Base-by-base conservation (phyloP, 2,329 filamentous ascomycete genomes). In the Pseudopyricularia cyperi region DNA sequence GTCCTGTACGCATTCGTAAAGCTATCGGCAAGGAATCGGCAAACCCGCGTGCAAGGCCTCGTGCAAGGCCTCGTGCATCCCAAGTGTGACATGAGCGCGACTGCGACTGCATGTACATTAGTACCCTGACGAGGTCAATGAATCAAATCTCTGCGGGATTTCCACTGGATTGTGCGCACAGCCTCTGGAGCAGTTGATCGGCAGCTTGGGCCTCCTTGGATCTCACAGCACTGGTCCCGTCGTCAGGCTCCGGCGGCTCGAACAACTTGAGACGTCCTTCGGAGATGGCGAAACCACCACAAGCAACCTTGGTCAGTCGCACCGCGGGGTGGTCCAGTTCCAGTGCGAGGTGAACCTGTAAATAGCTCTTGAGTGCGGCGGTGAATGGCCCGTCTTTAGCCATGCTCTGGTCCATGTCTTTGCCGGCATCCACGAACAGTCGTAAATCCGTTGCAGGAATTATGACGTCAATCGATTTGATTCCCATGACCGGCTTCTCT, bases 251-350 rank as follows among this genome's bases (percentile, higher is more conserved):
- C 9, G 48, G 24, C 32, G 50, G 17, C 17, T 28, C 46, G 42
- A 71, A 68, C 14, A 79, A 61, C 61, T 80, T 80, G 19, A 80
- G 50, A 28, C 75, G 66, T 11, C 65, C 71, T 55, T 78, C 76
- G 0, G 73, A 73, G 11, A 80, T 63, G 35, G 74, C 72, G 52
- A 81, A 82, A 0, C 75, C 76, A 0, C 71, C 73, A 54, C 76
- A 80, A 0, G 75, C 75, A 28, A 81, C 68, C 55, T 77, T 76
- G 12, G 65, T 65, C 24, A 81, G 62, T 2, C 69, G 65, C 3
- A 80, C 76, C n/a, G 70, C 67, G 0, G 77, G 73, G 56, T 80
- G 76, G 52, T 76, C 75, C 56, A 81, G 57, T 57, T 80, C 68
- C 14, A 82, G 61, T 0, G 72, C 75, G 5, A 80, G 65, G 54